A percentile compares a stretch with the other conserved stretches of the same genome.
Conservation (phyloP, 441 rosid genomes). For the Aleurites moluccanus region DNA sequence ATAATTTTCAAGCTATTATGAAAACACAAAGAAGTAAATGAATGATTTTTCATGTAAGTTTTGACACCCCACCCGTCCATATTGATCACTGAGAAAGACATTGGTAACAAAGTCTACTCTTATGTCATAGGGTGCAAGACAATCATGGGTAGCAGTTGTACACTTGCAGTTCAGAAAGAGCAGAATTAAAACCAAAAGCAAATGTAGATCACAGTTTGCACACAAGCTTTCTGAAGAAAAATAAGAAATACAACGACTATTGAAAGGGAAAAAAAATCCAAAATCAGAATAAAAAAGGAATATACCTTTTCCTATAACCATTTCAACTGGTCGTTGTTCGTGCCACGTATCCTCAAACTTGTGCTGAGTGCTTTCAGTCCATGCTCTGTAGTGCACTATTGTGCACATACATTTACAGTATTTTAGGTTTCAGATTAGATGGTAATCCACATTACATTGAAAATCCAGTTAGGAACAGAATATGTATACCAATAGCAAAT, state of each 20-base stretch:
- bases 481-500: not conserved
- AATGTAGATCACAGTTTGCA: not conserved
- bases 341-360: constrained; percentile 92
- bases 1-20: not conserved
- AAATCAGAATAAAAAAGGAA: constrained; percentile 6
- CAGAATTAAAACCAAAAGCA: not conserved
- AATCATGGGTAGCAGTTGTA: not conserved
- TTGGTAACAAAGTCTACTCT: not conserved
- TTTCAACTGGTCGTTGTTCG: constrained; percentile 77
- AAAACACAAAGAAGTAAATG: not conserved
- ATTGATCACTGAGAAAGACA: not conserved
- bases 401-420: constrained; percentile 26
- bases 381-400: constrained; percentile 83
- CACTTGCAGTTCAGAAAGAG: not conserved
- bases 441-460: not conserved
- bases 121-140: not conserved
- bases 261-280: not conserved
- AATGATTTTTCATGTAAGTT: not conserved
- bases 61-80: not conserved
- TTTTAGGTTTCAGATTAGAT: constrained; percentile 6
- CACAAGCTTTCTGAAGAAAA: constrained; percentile 4
- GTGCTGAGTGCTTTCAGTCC: constrained; percentile 75
- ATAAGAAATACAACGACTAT: not conserved
- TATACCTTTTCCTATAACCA: constrained; percentile 87
- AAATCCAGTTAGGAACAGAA: not conserved